Evolutionary conservation across 176 grass and related monocot genomes (phyloP), one percentile per base, ranked within the genome.

Genomic region (Musa acuminata): DNA sequence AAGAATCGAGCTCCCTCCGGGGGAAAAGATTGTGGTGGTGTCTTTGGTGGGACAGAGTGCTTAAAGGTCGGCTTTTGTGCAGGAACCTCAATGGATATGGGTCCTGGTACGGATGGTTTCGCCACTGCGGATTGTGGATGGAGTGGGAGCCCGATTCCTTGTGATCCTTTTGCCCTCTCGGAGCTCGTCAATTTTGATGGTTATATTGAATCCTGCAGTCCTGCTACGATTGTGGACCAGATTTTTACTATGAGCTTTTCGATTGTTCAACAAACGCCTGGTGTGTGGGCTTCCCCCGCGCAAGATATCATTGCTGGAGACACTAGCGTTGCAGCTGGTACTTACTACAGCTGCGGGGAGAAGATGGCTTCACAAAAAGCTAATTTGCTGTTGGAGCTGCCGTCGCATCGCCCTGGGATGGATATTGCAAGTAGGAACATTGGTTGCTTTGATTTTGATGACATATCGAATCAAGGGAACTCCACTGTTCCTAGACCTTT

Each of bases 401-500:
- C 35, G 10, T 29, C 35, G 49, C 6, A 50, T 69, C 11, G 24
- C 4, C 35, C 14, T 23, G 23, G 16, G 8, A 49, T 49, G 35
- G 67, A 69, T 27, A 1, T 49, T 48, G 2, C 8, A 49, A 69
- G 24, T 49, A 62, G 73, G 14, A n/a, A 5, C 7, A 20, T 11
- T 51, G 14, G 26, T 76, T 50, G n/a, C 51, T 24, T 24, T 51
- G 1, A n/a, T 17, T 50, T 43, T 13, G 74, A 64, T 49, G 26
- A 20, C 29, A 50, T 51, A 8, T 11, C 50, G 52, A 76, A 9
- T 10, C 1, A 52, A 52, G 51, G 53, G 51, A 0, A 54, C 14
- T 11, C 13, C 14, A 62, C 21, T 9, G 20, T 84, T 35, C 85
- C 85, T 0, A 82, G 49, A 76, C 20, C 79, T 29, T 65, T 87